Percentiles rank a stretch among this genome's conserved stretches.
Evolutionary conservation across 192 early-diverging fungal species (phyloP).

Genomic region (Backusella australiensis): DNA sequence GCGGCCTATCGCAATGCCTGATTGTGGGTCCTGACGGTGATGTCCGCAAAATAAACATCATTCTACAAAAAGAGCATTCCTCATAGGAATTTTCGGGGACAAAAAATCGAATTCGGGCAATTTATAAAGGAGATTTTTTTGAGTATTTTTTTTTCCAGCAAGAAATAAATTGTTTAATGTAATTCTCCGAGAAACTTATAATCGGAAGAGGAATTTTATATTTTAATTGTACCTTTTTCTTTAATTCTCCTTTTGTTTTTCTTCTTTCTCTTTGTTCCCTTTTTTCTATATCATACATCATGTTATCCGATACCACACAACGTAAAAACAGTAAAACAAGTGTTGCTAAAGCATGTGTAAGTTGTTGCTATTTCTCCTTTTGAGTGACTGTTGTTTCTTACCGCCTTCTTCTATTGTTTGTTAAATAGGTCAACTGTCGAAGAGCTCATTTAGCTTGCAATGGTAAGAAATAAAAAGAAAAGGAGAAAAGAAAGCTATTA

Average conservation of each 20-base stretch:
- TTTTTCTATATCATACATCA: not conserved
- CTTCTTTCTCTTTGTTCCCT: not conserved
- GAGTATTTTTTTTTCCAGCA: not conserved
- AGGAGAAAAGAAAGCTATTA: not conserved
- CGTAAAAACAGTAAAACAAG: conserved; percentile 52
- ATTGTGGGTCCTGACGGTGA: conserved; percentile 53
- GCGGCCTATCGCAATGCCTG: conserved; percentile 44
- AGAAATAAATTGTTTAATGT: not conserved
- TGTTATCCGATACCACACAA: not conserved
- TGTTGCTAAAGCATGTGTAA: conserved; percentile 80
- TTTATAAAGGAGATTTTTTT: not conserved
- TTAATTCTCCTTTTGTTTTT: not conserved
- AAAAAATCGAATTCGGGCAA: not conserved
- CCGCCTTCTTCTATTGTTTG: too few relatives aligned
- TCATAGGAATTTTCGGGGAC: not conserved
- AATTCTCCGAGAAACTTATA: not conserved
- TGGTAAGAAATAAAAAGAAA: conserved; percentile 40
- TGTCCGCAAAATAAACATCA: conserved; percentile 37
- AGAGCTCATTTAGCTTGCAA: conserved; percentile 84
- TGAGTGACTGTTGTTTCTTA: not conserved
- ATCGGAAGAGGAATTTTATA: conserved; percentile 4
- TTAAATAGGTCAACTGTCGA: conserved; percentile 65
- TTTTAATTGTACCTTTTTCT: not conserved
- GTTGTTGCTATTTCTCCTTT: not conserved
- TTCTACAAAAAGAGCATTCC: not conserved